Evolutionary conservation across 345 rosid species (phyloP), one percentile per base, ranked within the genome.

Genomic region (Crucihimalaya himalaica): DNA sequence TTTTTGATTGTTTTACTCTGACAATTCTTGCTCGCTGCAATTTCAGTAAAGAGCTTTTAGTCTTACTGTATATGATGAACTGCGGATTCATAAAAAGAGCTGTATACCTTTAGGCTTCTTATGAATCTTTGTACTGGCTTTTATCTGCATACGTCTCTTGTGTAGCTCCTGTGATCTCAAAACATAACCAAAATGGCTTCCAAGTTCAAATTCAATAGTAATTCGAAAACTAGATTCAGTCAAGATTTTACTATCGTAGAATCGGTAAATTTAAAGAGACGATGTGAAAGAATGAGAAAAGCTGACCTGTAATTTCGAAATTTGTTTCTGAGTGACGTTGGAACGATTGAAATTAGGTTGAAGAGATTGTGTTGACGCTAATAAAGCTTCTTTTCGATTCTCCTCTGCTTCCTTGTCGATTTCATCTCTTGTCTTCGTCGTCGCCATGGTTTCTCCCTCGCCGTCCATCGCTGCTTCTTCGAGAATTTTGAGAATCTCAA

Each of bases 121-220:
- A 39, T 53, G 76, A 43, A 71, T 28, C 80, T 88, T 85, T 43
- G 83, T 77, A 73, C 50, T 77, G 20, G 79, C 74, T 83, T 86
- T 89, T 32, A 89, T 70, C 72, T 81, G 80, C 78, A 90, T 76
- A 27, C 96, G 89, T 81, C 87, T 86, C 78, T 82, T 84, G 68
- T 86, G 96, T 42, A 89, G 87, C 77, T 88, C 93, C 96, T 90
- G n/a, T 3, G 7, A 42, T 21, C 63, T 10, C 60, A 47, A 59
- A 23, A 48, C 58, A 47, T 48, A 61, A 16, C 3, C 29, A 61
- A 61, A 50, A 10, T 9, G 8, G 51, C 19, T 37, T 32, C 59
- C 18, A 27, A 27, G 4, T 27, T 27, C 35, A 32, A 5, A n/a
- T n/a, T n/a, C n/a, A n/a, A n/a, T n/a, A n/a, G n/a, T n/a, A n/a